Evolutionary conservation across 202 grass and related monocot genomes (phyloP).

Genomic region (Dendrocalamus latiflorus): DNA sequence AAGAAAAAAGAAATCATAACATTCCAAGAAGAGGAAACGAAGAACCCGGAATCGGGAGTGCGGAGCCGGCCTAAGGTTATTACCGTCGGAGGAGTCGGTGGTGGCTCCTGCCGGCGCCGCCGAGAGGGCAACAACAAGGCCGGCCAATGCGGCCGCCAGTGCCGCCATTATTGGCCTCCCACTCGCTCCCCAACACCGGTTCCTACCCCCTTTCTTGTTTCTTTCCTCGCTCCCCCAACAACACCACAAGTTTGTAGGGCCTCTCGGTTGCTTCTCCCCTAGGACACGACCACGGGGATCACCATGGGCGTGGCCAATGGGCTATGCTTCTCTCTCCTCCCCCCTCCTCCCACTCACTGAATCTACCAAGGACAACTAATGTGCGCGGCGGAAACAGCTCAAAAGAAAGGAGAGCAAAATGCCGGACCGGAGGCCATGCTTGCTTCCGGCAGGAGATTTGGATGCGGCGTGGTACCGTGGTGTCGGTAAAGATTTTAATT

Average conservation of each 20-base stretch:
- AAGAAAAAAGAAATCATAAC: background rate
- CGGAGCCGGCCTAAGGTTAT: background rate
- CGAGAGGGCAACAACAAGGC: conserved; percentile 31
- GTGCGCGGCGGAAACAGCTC: conserved; percentile 1
- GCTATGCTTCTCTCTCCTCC: background rate
- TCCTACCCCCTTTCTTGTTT: background rate
- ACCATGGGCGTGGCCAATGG: conserved; percentile 32
- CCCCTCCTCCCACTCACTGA: background rate
- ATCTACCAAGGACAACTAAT: conserved; percentile 25
- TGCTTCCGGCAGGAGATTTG: conserved; percentile 38
- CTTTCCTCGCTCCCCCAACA: background rate
- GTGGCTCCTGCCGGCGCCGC: conserved; percentile 42
- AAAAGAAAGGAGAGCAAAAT: background rate
- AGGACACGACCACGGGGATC: conserved; percentile 33
- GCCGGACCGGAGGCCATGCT: conserved; percentile 40
- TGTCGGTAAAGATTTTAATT: conserved; percentile 24
- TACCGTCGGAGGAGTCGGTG: conserved; percentile 80
- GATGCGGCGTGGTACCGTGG: conserved; percentile 31
- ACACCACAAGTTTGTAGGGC: background rate
- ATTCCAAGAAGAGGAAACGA: conserved; percentile 9
- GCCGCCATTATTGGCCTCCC: conserved; percentile 41
- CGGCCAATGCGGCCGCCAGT: conserved; percentile 42
- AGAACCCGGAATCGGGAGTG: background rate
- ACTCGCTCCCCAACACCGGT: conserved; percentile 2
- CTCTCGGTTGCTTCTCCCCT: background rate